Percentiles rank a stretch among this genome's conserved stretches.
Evolutionary conservation across 331 rosid genomes (phyloP).

Genomic region (Saraca asoca): DNA sequence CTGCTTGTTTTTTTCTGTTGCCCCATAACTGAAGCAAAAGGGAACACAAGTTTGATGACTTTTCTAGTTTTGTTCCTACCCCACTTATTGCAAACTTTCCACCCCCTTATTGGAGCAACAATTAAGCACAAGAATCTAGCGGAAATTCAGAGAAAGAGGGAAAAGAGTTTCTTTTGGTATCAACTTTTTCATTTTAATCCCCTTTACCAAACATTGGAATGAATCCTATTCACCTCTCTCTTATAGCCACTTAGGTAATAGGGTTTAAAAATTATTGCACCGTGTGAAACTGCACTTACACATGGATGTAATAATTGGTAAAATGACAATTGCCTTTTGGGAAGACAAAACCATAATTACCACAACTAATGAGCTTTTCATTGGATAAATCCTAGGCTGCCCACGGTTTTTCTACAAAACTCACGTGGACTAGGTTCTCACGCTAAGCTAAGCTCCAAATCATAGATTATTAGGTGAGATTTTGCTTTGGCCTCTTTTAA

Average conservation of each 20-base stretch:
- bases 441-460: too few species aligned
- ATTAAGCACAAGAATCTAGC: conserved; percentile 6
- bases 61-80: conserved; percentile 36
- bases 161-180: background rate
- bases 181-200: background rate
- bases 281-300: background rate
- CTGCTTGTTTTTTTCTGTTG: conserved; percentile 29
- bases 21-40: conserved; percentile 37
- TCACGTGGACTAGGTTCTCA: too few species aligned
- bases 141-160: conserved; percentile 14
- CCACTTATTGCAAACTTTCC: conserved; percentile 24
- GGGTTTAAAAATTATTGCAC: background rate
- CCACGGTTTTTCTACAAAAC: conserved; percentile 27
- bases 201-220: too few species aligned
- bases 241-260: too few species aligned
- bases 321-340: conserved; percentile 18
- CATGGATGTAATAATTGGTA: conserved; percentile 29
- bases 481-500: conserved; percentile 27
- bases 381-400: conserved; percentile 27
- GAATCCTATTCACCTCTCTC: background rate
- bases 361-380: conserved; percentile 1
- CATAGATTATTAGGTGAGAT: conserved; percentile 21
- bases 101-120: conserved; percentile 24
- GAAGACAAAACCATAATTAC: conserved; percentile 22
- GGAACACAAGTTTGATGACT: conserved; percentile 30